A percentile compares a stretch with the other conserved stretches of the same genome.
These are phyloP conservation scores for Coemansia sp. DNA, from an alignment of 192 early-diverging fungal genomes.

Conservation along the genomic window DNA sequence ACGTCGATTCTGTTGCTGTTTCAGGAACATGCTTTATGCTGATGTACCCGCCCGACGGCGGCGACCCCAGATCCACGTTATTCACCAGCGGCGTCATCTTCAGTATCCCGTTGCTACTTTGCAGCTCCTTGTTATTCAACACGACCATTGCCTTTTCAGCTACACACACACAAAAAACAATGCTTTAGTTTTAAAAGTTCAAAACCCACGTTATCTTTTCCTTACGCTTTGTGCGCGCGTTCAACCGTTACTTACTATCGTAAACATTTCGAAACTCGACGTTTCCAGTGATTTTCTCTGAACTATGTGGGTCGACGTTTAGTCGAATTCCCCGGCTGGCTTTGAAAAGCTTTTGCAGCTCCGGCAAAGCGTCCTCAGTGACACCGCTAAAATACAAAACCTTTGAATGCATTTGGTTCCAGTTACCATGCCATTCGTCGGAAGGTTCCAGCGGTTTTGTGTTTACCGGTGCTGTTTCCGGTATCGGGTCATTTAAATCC, in stretches of 20 bases:
- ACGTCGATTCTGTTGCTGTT: conserved; percentile 28
- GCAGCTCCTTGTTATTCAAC: conserved; percentile 35
- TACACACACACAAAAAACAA: conserved; percentile 22
- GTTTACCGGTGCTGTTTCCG: conserved; percentile 12
- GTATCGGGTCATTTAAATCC: conserved; percentile 39
- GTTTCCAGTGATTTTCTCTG: conserved; percentile 34
- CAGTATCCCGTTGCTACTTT: conserved; percentile 36
- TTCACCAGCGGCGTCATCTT: conserved; percentile 38
- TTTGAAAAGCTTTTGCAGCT: conserved; percentile 53
- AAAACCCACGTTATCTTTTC: too few species aligned
- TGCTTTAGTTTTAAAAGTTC: too few species aligned
- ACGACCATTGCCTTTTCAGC: conserved; percentile 52
- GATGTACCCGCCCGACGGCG: conserved; percentile 34
- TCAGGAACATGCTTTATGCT: conserved; percentile 54
- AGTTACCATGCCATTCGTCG: conserved; percentile 37
- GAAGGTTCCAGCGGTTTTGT: neutral
- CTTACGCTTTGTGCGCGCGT: too few species aligned
- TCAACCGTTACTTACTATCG: conserved; percentile 41
- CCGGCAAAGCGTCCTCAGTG: conserved; percentile 42
- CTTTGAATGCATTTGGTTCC: conserved; percentile 36
- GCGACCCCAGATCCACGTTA: conserved; percentile 27
- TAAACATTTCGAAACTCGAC: conserved; percentile 53
- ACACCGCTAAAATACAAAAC: conserved; percentile 48
- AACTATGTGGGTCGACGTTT: conserved; percentile 48
- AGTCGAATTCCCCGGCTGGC: conserved; percentile 40